Evolutionary conservation across 2,329 filamentous ascomycete genomes (phyloP), one percentile per base, ranked within the genome.

Genomic region (Alternaria sp.): DNA sequence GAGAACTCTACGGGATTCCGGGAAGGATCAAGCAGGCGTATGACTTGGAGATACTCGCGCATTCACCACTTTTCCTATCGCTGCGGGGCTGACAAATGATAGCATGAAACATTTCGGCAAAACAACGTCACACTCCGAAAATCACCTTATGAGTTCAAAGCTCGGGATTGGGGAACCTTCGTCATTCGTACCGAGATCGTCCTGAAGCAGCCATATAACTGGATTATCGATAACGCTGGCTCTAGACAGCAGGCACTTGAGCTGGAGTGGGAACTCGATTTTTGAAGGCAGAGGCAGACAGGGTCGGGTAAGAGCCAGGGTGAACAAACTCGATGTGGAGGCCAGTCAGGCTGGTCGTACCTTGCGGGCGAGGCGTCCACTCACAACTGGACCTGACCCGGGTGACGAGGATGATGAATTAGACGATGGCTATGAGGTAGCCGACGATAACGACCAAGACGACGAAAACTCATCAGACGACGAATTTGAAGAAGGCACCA

Each of bases 121-220:
- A 71, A 69, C 7, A 68, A 67, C 9, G 52, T 81, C 3, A 67
- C 77, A 3, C 69, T 77, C 9, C 65, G 68, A 21, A 60, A 70
- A 4, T 58, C 77, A 8, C 80, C 80, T 0, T 82, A 78, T 62
- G 73, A 79, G 52, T 72, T 81, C 36, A 57, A 70, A 7, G 71
- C 80, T 2, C 55, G 76, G 0, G 80, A 80, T 3, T 82, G 80
- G 80, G 80, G 80, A 0, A 65, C 55, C 4, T 82, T 82, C 59
- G 73, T 66, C 1, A 70, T 82, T n/a, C 63, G 72, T 11, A 77
- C 76, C 0, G 68, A 74, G 39, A 72, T 82, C 3, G 67, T 81
- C 2, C 67, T 82, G 31, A 81, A 81, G 45, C 70, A 74, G 5
- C 78, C 79, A 1, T 82, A 80, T 51, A 72, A 66, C 5, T 83